Conservation (phyloP, 768 basidiomycete species). For the Cantharellus cinnabarinus region DNA sequence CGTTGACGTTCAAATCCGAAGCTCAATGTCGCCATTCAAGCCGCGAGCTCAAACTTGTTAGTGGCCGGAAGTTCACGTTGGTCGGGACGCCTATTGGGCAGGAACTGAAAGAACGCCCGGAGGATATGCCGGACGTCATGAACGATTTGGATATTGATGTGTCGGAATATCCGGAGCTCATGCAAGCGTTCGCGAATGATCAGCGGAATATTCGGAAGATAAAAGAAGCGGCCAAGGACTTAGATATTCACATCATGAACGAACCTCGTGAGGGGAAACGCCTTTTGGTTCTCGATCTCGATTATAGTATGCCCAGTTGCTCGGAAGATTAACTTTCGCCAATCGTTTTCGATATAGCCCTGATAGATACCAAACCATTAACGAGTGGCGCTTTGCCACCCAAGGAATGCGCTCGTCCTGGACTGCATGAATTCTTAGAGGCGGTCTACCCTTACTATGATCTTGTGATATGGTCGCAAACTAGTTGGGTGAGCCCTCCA, state of each 20-base stretch:
- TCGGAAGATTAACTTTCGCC: conserved; percentile 1
- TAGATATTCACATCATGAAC: conserved; percentile 51
- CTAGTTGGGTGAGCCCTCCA: conserved; percentile 3
- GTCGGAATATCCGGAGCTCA: conserved; percentile 35
- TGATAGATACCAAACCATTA: conserved; percentile 67
- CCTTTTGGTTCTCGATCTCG: conserved; percentile 70
- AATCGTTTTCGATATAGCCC: conserved; percentile 26
- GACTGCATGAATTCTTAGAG: conserved; percentile 68
- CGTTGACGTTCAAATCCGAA: neutral
- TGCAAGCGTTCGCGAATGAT: conserved; percentile 43
- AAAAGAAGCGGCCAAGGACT: conserved; percentile 43
- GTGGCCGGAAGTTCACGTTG: conserved; percentile 62
- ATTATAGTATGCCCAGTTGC: conserved; percentile 42
- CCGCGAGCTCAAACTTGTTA: conserved; percentile 33
- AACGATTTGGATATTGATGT: conserved; percentile 77
- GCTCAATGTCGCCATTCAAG: conserved; percentile 16
- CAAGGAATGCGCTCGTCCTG: conserved; percentile 61
- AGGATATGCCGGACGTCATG: conserved; percentile 48
- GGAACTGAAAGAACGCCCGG: conserved; percentile 62
- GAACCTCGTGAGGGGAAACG: conserved; percentile 59
- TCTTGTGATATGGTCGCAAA: conserved; percentile 62
- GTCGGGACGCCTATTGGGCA: conserved; percentile 72
- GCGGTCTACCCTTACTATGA: conserved; percentile 68
- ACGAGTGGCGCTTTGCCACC: conserved; percentile 66
- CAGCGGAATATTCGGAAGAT: conserved; percentile 67